Conservation (phyloP, 345 rosid genomes). For the Punica granatum region DNA sequence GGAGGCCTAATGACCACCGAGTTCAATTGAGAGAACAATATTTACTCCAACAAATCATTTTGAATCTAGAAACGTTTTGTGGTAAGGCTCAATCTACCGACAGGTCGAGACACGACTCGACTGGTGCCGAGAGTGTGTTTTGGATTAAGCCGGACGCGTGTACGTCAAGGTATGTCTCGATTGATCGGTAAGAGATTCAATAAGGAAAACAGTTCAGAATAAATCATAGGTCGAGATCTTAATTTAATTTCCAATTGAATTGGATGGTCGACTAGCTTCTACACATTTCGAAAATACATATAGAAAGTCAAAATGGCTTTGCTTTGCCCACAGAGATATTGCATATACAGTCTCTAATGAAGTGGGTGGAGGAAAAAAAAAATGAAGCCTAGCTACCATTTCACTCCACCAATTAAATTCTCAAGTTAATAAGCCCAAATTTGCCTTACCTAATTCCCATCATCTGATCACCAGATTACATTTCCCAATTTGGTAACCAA, state of each 20-base stretch:
- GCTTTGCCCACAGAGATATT: background rate
- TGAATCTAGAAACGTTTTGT: background rate
- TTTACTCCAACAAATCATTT: background rate
- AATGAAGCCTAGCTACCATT: background rate
- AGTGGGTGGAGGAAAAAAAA: background rate
- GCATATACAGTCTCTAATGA: background rate
- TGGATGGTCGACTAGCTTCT: background rate
- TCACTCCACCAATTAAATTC: background rate
- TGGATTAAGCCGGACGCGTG: no score
- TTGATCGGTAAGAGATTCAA: no score
- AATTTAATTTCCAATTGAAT: background rate
- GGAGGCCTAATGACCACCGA: constrained; percentile 1
- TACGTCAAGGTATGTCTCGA: no score
- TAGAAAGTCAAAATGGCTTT: constrained; percentile 2
- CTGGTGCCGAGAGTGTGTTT: no score
- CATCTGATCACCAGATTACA: background rate
- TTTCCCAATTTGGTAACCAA: background rate
- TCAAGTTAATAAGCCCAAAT: background rate
- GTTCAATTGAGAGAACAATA: background rate
- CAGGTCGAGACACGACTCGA: no score
- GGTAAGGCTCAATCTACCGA: no score
- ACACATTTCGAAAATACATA: background rate
- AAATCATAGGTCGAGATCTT: no score
- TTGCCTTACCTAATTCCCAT: background rate
- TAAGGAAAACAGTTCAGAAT: no score